Percentiles rank a stretch among this genome's conserved stretches.
phyloP scores from a whole-genome alignment of 352 stramenopile species.

The Globisporangium canariense region DNA sequence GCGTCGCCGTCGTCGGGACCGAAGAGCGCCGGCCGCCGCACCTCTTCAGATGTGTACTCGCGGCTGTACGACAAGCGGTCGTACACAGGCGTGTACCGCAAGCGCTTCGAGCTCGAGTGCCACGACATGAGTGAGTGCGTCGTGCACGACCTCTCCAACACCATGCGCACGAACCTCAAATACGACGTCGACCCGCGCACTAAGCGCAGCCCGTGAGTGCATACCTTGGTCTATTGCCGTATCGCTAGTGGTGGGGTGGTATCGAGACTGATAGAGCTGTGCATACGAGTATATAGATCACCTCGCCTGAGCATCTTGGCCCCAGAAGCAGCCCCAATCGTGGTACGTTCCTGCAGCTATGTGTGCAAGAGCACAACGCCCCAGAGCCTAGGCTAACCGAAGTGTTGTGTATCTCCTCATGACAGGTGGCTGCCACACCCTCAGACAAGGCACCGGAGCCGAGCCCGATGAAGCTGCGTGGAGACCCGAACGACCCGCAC shows the following conservation, averaged over 20 bases:
- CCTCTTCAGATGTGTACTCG: conserved; percentile 42
- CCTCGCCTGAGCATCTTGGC: conserved; percentile 18
- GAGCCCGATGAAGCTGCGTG: conserved; percentile 38
- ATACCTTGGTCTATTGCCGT: neutral
- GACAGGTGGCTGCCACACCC: conserved; percentile 11
- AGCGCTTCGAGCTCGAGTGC: conserved; percentile 53
- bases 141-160: conserved; percentile 52
- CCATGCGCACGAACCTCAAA: conserved; percentile 55
- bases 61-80: conserved; percentile 54
- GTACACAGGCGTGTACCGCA: conserved; percentile 65
- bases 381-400: neutral
- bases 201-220: conserved; percentile 41
- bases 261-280: neutral
- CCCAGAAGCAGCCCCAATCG: conserved; percentile 9
- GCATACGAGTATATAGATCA: conserved; percentile 7
- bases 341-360: conserved; percentile 11
- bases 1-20: neutral
- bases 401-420: neutral
- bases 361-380: neutral
- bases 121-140: conserved; percentile 45
- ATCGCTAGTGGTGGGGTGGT: too few species aligned
- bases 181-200: conserved; percentile 41
- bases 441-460: conserved; percentile 16
- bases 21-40: neutral
- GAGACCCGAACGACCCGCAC: conserved; percentile 76